Evolutionary conservation across 2,329 filamentous ascomycete genomes (phyloP), one percentile per base, ranked within the genome.

Genomic region (Penicillium brasilianum): DNA sequence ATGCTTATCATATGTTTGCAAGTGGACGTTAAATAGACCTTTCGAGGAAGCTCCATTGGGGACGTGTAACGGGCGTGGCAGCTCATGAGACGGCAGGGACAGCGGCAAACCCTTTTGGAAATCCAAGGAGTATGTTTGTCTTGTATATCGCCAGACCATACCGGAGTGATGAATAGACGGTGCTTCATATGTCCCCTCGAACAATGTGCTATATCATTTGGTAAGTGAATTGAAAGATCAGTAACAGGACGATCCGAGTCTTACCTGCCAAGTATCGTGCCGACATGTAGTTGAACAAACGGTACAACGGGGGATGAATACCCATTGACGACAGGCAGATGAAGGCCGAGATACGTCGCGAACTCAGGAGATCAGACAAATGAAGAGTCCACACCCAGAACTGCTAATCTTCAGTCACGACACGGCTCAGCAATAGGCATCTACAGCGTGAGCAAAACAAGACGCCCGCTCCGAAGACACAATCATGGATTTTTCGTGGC

Each of bases 261-360:
- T 28, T n/a, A 67, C 66, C 49, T 59, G 51, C 32, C 20, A 58
- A 57, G 55, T 46, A 60, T 54, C 58, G 57, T 51, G 51, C 41
- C 41, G 43, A 64, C 53, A 54, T 55, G 49, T 52, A 25, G 20
- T 52, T 55, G 34, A 59, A 49, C 50, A 48, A 43, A 49, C 53
- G 25, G 57, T 55, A 58, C 58, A 59, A 30, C 18, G 18, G 20
- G 49, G 57, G 53, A 36, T 46, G 20, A 49, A 14, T 37, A 50
- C 51, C 41, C 41, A 41, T 49, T 49, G 58, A 25, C 52, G 43
- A 55, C 32, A 57, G 51, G n/a, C 59, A 36, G 22, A 54, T 55
- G 58, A 59, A 50, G 52, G 41, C 39, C 57, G 43, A 50, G 46
- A 55, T 36, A 54, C 44, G 56, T 53, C n/a, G 28, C 30, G 52